Conservation (phyloP, 306 rosid species). For the Fagus sylvatica region DNA sequence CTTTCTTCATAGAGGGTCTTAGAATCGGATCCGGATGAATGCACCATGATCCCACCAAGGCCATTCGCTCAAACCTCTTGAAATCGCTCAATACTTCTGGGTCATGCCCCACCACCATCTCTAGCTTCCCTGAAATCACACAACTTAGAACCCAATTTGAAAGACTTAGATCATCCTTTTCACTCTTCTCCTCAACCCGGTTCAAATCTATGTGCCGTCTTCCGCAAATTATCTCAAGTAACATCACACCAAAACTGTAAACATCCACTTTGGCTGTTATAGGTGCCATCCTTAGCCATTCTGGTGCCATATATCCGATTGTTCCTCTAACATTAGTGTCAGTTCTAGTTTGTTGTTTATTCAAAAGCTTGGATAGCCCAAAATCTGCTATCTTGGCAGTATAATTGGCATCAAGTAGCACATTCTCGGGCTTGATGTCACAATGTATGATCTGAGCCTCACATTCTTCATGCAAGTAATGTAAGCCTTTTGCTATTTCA, state of each 20-base stretch:
- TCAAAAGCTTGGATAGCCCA: conserved; percentile 40
- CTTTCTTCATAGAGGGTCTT: conserved; percentile 42
- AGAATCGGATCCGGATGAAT: conserved; percentile 31
- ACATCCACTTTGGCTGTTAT: conserved; percentile 37
- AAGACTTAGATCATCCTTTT: conserved; percentile 22
- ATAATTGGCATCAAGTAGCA: conserved; percentile 35
- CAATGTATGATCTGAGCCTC: conserved; percentile 41
- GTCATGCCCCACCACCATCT: conserved; percentile 28
- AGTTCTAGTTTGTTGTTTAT: conserved; percentile 36
- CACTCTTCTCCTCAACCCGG: conserved; percentile 18
- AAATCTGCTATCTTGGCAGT: conserved; percentile 37
- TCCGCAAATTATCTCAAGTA: conserved; percentile 35
- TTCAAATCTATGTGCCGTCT: conserved; percentile 18
- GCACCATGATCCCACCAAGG: conserved; percentile 41
- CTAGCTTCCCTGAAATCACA: conserved; percentile 15
- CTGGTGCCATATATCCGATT: conserved; percentile 40
- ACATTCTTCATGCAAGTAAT: conserved; percentile 38
- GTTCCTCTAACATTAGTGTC: conserved; percentile 37
- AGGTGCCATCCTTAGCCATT: conserved; percentile 36
- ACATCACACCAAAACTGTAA: conserved; percentile 35
- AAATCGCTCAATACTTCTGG: conserved; percentile 31
- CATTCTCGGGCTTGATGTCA: conserved; percentile 43
- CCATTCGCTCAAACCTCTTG: conserved; percentile 40
- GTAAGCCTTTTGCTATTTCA: conserved; percentile 33
- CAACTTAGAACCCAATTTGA: conserved; percentile 30